These are phyloP conservation scores for Cadophora malorum DNA, from an alignment of 2,329 filamentous ascomycete genomes.

Conservation along the genomic window DNA sequence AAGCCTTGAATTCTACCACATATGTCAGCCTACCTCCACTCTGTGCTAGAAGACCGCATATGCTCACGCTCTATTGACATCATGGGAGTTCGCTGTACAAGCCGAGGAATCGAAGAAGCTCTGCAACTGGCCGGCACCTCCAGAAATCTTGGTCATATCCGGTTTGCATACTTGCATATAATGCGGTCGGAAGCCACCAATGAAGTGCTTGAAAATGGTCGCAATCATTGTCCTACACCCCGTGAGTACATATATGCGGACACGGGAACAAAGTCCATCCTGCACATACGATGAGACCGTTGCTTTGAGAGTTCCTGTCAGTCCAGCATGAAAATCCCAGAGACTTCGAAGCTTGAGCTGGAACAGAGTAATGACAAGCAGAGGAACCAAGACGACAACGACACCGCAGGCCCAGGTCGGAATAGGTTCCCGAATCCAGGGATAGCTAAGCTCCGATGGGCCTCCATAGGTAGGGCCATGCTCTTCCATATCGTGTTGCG, in stretches of 20 bases:
- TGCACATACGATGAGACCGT: conserved; percentile 6
- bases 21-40: conserved; percentile 18
- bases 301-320: conserved; percentile 33
- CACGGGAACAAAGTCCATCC: background rate
- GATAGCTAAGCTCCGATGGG: conserved; percentile 32
- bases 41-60: background rate
- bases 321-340: conserved; percentile 57
- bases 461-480: conserved; percentile 5
- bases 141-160: conserved; percentile 41
- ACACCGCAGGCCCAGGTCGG: conserved; percentile 73
- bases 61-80: conserved; percentile 50
- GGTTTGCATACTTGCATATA: conserved; percentile 74
- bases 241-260: background rate
- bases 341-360: conserved; percentile 70
- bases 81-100: conserved; percentile 65
- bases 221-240: conserved; percentile 68
- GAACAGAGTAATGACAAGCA: conserved; percentile 66
- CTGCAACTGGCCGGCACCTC: background rate
- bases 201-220: conserved; percentile 75
- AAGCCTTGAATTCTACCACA: conserved; percentile 62
- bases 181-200: conserved; percentile 72
- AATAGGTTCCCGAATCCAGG: conserved; percentile 45
- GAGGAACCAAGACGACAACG: conserved; percentile 67
- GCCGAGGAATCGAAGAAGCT: conserved; percentile 67
- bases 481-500: background rate